Evolutionary conservation across 345 rosid species (phyloP).

Genomic region (Raphanus sativus): DNA sequence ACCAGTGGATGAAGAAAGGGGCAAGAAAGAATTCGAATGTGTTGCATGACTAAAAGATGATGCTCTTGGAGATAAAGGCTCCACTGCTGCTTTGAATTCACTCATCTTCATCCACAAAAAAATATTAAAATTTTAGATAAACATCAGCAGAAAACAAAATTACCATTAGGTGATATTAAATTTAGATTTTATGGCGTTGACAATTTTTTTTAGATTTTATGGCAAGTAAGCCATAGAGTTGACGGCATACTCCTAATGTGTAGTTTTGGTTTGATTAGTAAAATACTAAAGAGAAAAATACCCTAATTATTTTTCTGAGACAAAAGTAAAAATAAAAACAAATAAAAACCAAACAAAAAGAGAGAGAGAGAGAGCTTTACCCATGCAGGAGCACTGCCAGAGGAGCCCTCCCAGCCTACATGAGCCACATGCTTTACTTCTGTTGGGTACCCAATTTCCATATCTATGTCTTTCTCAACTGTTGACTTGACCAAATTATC

Average conservation of each 20-base stretch:
- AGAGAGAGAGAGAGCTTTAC: constrained; percentile 41
- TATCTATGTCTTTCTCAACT: constrained; percentile 63
- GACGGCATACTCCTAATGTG: neutral
- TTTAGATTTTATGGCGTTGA: neutral
- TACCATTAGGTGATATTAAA: neutral
- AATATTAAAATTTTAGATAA: neutral
- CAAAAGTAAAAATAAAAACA: neutral
- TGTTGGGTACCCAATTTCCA: constrained; percentile 86
- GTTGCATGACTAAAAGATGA: constrained; percentile 52
- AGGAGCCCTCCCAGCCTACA: constrained; percentile 76
- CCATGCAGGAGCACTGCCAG: constrained; percentile 80
- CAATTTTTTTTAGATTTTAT: neutral
- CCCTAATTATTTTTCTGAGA: neutral
- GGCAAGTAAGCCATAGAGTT: neutral
- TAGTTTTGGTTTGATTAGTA: neutral
- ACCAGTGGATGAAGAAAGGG: constrained; percentile 64
- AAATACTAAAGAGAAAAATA: neutral
- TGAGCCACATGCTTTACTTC: constrained; percentile 95
- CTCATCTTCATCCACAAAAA: constrained; percentile 57
- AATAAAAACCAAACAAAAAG: neutral
- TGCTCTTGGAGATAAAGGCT: constrained; percentile 52
- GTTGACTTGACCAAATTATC: constrained; percentile 36
- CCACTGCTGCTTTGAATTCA: constrained; percentile 64
- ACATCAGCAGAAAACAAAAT: neutral
- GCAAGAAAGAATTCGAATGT: constrained; percentile 49